Base-by-base conservation (phyloP, 2,329 filamentous ascomycete species). In the Dothideomycetes sp. region DNA sequence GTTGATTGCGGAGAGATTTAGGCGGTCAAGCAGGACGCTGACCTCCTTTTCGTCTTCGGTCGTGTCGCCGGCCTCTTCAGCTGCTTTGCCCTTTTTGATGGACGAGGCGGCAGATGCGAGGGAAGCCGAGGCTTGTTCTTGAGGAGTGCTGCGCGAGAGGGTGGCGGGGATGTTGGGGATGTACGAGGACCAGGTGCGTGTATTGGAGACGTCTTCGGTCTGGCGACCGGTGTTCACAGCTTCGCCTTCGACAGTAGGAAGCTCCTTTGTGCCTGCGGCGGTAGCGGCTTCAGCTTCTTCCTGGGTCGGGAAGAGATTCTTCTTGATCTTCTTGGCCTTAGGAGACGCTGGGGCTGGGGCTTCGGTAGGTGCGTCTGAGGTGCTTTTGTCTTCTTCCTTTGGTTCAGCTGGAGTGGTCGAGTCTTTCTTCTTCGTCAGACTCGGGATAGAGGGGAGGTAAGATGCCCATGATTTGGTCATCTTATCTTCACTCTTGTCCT, bases 1-100 rank as follows among this genome's bases (percentile, higher is more conserved):
- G 66, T 94, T 88, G 48, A 81, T 75, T 4, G 84, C 83, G 4
- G 82, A 76, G 22, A 94, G 76, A 55, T 93, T 88, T 45, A 98
- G 73, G 33, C 84, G 75, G 54, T 94, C 83, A 19, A 98, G 79
- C 16, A 94, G 77, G 19, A 75, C 72, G 30, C 75, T 76, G 44
- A 96, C 75, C 51, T 95, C 91, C 40, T 76, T 68, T 45, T 79
- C 68, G 53, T 86, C 78, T 49, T 73, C 22, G 22, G 22, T 27
- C 12, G 7, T 7, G 12, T 7, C 7, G 12, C 22, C 22, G 22
- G 7, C 22, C 12, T 63, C 62, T 36, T 61, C 57, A n/a, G 51
- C 47, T 15, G 60, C 54, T 14, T 53, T 48, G 3, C 49, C 30
- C 9, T 34, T 40, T 43, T 58, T 61, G 17, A 58, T 47, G 4